These are phyloP conservation scores for Phaffomyces thermotolerans DNA, from an alignment of 805 yeast genomes.

Conservation along the genomic window DNA sequence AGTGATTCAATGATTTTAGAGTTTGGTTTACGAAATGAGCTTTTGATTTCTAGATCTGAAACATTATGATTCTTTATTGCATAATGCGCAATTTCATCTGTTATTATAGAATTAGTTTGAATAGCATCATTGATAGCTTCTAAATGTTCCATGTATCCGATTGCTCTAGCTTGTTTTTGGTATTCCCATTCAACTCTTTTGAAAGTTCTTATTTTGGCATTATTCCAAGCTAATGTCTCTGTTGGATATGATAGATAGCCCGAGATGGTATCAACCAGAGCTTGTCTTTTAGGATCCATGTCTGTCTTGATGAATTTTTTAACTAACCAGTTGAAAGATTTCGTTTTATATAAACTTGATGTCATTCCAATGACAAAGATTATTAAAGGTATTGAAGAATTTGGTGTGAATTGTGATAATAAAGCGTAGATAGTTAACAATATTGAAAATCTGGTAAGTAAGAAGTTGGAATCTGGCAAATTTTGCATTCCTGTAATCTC, in stretches of 20 bases:
- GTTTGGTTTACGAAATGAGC: slow-evolving; percentile 20
- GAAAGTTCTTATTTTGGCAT: slow-evolving; percentile 35
- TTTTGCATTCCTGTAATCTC: background rate
- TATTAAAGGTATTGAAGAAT: slow-evolving; percentile 18
- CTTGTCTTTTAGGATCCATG: slow-evolving; percentile 17
- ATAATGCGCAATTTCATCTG: slow-evolving; percentile 36
- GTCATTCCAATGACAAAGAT: slow-evolving; percentile 26
- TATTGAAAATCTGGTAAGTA: slow-evolving; percentile 23
- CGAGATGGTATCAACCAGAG: slow-evolving; percentile 33
- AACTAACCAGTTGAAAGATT: slow-evolving; percentile 18
- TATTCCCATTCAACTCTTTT: slow-evolving; percentile 48
- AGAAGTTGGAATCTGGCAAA: background rate
- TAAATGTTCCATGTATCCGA: slow-evolving; percentile 50
- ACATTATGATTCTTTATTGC: slow-evolving; percentile 32
- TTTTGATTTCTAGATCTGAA: slow-evolving; percentile 36
- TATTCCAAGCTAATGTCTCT: slow-evolving; percentile 37
- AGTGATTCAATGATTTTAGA: slow-evolving; percentile 58
- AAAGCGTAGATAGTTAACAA: slow-evolving; percentile 25
- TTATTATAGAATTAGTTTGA: slow-evolving; percentile 38
- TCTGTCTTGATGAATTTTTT: slow-evolving; percentile 18
- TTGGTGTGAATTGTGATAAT: slow-evolving; percentile 17
- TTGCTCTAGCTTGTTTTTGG: slow-evolving; percentile 43
- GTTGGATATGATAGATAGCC: slow-evolving; percentile 39
- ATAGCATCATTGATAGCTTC: slow-evolving; percentile 41
- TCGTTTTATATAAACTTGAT: slow-evolving; percentile 20